Evolutionary conservation across 2,329 filamentous ascomycete species (phyloP), one percentile per base, ranked within the genome.

Genomic region (Aspergillus pseudonomiae): DNA sequence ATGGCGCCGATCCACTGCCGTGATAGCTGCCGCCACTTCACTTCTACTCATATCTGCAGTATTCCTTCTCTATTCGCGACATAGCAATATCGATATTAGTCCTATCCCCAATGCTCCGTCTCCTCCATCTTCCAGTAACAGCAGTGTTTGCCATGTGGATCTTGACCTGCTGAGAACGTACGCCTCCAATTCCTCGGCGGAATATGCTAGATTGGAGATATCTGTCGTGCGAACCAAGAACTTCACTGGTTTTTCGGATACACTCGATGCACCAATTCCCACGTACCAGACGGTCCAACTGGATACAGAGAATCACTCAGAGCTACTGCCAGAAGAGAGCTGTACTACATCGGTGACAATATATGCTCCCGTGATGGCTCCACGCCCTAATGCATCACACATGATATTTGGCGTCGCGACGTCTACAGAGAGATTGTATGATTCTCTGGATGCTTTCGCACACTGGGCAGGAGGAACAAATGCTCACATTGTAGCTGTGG

Each of bases 391-490:
- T 65, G 72, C 77, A 0, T 72, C 73, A 7, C 79, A 85, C 55
- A 75, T 86, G 45, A 69, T 84, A 48, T 86, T 88, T 63, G 85
- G 84, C 60, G 79, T 87, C 1, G 82, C 84, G 0, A 85, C 84
- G 19, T 80, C 77, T 14, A 78, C 81, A 36, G 75, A 79, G 16
- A 80, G 84, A 30, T 73, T 87, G n/a, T 66, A 78, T 34, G 75
- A 78, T 6, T 83, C 83, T 1, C 74, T 85, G 32, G 71, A 77
- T 1, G 75, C 80, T 28, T 83, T 86, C 56, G 73, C 81, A n/a
- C 83, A 84, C 62, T 87, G 84, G 85, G 77, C 86, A 0, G 74
- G 78, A 0, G 76, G 78, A 14, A 81, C 82, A 0, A 79, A 79
- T 10, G 81, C 83, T 1, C 80, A 77, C 48, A 77, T 87, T 10